Evolutionary conservation across 352 stramenopile species (phyloP).

Genomic region (Thraustochytrium sp.): DNA sequence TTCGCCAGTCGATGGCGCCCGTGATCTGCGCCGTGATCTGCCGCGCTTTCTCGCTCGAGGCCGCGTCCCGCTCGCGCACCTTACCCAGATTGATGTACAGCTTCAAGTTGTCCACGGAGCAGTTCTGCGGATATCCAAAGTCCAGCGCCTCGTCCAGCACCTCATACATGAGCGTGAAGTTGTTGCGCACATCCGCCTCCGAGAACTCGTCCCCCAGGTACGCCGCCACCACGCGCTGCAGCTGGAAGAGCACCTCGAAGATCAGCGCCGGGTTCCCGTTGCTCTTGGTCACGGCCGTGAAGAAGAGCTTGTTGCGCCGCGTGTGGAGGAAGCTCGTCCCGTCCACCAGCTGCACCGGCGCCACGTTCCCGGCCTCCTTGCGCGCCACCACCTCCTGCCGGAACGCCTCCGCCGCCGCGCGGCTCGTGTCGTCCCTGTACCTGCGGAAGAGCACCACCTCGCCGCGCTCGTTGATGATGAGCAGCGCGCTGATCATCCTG

Average conservation of each 20-base stretch:
- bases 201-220: constrained; percentile 67
- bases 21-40: constrained; percentile 90
- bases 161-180: constrained; percentile 98
- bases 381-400: constrained; percentile 62
- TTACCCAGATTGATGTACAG: constrained; percentile 95
- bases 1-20: constrained; percentile 77
- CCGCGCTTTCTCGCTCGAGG: constrained; percentile 75
- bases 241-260: constrained; percentile 50
- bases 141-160: constrained; percentile 98
- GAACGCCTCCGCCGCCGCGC: constrained; percentile 37
- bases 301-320: constrained; percentile 93
- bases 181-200: constrained; percentile 92
- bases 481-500: constrained; percentile 38
- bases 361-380: constrained; percentile 88
- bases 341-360: constrained; percentile 90
- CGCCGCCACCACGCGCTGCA: constrained; percentile 47
- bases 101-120: constrained; percentile 91
- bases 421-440: constrained; percentile 46
- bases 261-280: constrained; percentile 85
- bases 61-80: constrained; percentile 61
- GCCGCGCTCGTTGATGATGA: constrained; percentile 41
- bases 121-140: constrained; percentile 97
- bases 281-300: constrained; percentile 89
- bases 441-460: constrained; percentile 44
- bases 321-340: constrained; percentile 96